Conservation (phyloP, 2,329 filamentous ascomycete species). For the Diaporthe citrichinensis region DNA sequence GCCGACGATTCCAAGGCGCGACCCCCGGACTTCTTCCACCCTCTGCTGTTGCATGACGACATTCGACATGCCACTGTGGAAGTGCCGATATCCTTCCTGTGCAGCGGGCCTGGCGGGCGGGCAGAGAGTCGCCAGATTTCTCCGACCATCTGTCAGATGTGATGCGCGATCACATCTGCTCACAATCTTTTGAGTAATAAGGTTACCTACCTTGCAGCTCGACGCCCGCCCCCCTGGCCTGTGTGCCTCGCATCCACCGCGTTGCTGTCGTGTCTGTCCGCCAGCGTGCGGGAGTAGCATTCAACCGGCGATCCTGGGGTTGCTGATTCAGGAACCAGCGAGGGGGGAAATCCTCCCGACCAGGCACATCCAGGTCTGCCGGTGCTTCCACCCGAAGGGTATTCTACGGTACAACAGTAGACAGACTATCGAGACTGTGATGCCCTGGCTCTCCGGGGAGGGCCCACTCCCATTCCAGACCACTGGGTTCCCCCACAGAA, state of each 20-base stretch:
- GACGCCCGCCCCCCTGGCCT: neutral
- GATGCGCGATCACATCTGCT: conserved; percentile 16
- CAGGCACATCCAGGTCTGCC: conserved; percentile 19
- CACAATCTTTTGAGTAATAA: neutral
- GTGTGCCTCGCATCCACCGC: neutral
- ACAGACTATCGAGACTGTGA: neutral
- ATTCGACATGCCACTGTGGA: conserved; percentile 21
- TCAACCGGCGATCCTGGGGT: conserved; percentile 10
- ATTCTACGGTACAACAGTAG: neutral
- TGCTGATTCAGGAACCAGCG: conserved; percentile 25
- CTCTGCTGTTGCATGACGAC: conserved; percentile 34
- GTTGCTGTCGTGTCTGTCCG: neutral
- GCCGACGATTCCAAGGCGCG: conserved; percentile 25
- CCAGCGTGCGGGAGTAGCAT: neutral
- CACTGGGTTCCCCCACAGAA: conserved; percentile 31
- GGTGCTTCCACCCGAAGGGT: conserved; percentile 17
- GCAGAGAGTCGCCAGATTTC: conserved; percentile 1
- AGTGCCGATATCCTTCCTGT: conserved; percentile 1
- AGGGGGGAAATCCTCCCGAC: neutral
- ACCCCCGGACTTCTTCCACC: conserved; percentile 31
- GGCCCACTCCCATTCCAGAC: conserved; percentile 14
- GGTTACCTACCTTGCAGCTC: neutral
- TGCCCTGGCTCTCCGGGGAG: neutral
- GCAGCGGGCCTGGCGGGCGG: neutral
- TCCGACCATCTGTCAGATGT: conserved; percentile 23